Percentiles rank a stretch among this genome's conserved stretches.
Conservation (phyloP, 805 yeast species). For the Candida alai region DNA sequence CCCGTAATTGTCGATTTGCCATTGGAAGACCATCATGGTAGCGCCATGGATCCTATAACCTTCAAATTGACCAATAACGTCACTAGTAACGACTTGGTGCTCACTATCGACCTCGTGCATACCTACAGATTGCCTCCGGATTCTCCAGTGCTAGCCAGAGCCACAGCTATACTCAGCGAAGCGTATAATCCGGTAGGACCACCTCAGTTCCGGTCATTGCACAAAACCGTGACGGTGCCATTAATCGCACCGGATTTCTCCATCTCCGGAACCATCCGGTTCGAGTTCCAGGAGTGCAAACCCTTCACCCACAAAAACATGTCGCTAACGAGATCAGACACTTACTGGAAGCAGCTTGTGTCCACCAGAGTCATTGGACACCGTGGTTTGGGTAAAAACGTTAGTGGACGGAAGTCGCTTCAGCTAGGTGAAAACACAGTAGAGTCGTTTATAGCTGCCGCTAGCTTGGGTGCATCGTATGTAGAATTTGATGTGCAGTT, state of each 20-base stretch:
- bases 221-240: constrained; percentile 66
- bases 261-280: constrained; percentile 70
- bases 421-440: constrained; percentile 95
- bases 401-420: constrained; percentile 63
- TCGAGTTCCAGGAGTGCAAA: constrained; percentile 67
- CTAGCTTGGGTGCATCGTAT: constrained; percentile 92
- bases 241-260: constrained; percentile 73
- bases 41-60: constrained; percentile 69
- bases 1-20: constrained; percentile 75
- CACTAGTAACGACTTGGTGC: constrained; percentile 48
- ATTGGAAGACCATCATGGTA: constrained; percentile 67
- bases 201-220: constrained; percentile 55
- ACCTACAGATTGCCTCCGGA: constrained; percentile 57
- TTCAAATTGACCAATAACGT: constrained; percentile 53
- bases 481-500: constrained; percentile 96
- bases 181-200: constrained; percentile 66
- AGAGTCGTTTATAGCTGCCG: constrained; percentile 93
- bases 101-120: constrained; percentile 85
- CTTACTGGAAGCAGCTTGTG: constrained; percentile 88
- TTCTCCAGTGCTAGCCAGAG: constrained; percentile 63
- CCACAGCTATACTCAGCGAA: constrained; percentile 65
- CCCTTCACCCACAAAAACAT: constrained; percentile 71
- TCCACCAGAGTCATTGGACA: constrained; percentile 93
- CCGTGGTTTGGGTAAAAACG: constrained; percentile 90
- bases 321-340: constrained; percentile 62